A percentile compares a stretch with the other conserved stretches of the same genome.
These are phyloP conservation scores for Cyclostephanos invisitatus DNA, from an alignment of 108 stramenopile species.

Conservation along the genomic window DNA sequence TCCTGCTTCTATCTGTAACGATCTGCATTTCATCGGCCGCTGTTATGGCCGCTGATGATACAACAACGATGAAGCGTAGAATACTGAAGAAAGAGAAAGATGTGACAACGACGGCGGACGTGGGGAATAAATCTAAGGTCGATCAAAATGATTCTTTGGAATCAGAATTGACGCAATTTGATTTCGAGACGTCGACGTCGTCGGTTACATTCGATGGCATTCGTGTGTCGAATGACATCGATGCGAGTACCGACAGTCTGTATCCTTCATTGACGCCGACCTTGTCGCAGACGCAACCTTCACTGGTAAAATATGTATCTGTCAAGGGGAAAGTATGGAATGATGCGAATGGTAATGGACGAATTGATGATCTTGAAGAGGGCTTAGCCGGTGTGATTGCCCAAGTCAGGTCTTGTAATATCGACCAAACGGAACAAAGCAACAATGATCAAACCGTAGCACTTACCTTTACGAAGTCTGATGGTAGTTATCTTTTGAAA, in stretches of 20 bases:
- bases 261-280: background rate
- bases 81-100: background rate
- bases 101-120: background rate
- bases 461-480: background rate
- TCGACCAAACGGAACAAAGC: background rate
- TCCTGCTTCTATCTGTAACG: background rate
- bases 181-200: background rate
- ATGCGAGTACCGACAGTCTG: background rate
- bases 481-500: background rate
- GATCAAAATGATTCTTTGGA: background rate
- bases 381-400: background rate
- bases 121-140: background rate
- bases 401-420: background rate
- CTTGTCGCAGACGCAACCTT: background rate
- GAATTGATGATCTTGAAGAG: background rate
- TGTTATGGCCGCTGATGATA: background rate
- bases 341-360: slow-evolving; percentile 7
- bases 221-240: background rate
- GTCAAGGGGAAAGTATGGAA: background rate
- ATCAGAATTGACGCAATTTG: background rate
- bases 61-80: background rate
- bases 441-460: background rate
- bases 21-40: background rate
- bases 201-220: background rate
- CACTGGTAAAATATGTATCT: background rate